Base-by-base conservation (phyloP, 176 grass and related monocot species). In the Hordeum marinum region DNA sequence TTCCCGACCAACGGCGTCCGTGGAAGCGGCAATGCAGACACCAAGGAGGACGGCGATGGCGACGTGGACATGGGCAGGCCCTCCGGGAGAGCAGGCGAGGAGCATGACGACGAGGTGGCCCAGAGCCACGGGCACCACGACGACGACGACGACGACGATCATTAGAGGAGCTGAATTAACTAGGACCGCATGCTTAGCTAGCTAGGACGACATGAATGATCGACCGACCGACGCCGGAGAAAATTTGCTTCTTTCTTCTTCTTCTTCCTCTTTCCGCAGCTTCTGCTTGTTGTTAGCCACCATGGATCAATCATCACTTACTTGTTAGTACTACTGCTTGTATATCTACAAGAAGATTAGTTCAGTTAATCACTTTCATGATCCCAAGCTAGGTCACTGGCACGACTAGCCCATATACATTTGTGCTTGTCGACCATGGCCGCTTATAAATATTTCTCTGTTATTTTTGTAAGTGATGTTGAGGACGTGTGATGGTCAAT, bases 91-190 rank as follows among this genome's bases (percentile, higher is more conserved):
- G 55, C 43, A 17, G 48, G 36, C 32, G 77, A 79, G 6, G 77
- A 75, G 17, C 72, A 85, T 2, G 84, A 92, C 3, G 94, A 81
- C 8, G 84, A 91, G 68, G 91, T 52, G 54, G 81, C 23, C 69
- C 40, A 89, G 39, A 93, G 81, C 81, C 88, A 89, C n/a, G 88
- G 76, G 1, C 89, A 73, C 13, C 0, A 43, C 0, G 13, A 25
- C 21, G 17, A 59, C 17, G 55, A 40, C 36, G 68, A 86, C 12
- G 81, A 87, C 13, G 81, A 90, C 41, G 52, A 82, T 7, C 72
- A 79, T n/a, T 62, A 6, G 10, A 9, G 18, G 35, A 73, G 41
- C 41, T 46, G n/a, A 15, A 4, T 76, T 63, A 75, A 72, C 5
- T 78, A 59, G 62, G 48, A 52, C 46, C 1, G 12, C 72, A 75